Evolutionary conservation across 169 alveolate species (phyloP).

Genomic region (Neospora caninum): DNA sequence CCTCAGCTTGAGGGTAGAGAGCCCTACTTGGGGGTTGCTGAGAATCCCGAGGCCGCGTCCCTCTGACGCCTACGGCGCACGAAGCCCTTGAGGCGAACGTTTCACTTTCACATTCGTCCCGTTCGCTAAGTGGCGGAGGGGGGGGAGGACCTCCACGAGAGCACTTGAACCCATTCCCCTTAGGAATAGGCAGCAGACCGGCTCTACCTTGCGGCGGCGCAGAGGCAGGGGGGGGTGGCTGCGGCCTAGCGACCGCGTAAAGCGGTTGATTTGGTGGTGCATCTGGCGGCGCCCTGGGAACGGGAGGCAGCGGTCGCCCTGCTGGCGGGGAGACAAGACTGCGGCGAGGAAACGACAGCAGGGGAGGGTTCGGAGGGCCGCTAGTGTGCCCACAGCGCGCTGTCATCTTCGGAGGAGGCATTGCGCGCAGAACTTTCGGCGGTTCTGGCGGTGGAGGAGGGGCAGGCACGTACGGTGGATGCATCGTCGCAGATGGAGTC

Average conservation of each 20-base stretch:
- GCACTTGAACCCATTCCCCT: neutral
- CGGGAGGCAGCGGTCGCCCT: neutral
- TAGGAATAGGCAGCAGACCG: slow-evolving; percentile 10
- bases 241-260: neutral
- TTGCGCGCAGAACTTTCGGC: neutral
- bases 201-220: neutral
- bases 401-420: neutral
- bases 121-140: neutral
- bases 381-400: neutral
- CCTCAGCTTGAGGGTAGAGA: neutral
- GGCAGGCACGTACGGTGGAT: neutral
- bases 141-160: neutral
- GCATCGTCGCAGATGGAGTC: neutral
- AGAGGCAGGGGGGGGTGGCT: slow-evolving; percentile 12
- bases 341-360: neutral
- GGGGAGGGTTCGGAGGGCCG: slow-evolving; percentile 22
- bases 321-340: neutral
- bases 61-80: neutral
- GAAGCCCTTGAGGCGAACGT: neutral
- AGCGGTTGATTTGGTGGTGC: neutral
- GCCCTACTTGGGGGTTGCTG: neutral
- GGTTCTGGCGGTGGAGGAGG: slow-evolving; percentile 36
- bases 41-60: neutral
- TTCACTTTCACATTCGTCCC: neutral
- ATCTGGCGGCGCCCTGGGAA: neutral